Base-by-base conservation (phyloP, 768 basidiomycete species). In the Phanerodontia chrysosporium region DNA sequence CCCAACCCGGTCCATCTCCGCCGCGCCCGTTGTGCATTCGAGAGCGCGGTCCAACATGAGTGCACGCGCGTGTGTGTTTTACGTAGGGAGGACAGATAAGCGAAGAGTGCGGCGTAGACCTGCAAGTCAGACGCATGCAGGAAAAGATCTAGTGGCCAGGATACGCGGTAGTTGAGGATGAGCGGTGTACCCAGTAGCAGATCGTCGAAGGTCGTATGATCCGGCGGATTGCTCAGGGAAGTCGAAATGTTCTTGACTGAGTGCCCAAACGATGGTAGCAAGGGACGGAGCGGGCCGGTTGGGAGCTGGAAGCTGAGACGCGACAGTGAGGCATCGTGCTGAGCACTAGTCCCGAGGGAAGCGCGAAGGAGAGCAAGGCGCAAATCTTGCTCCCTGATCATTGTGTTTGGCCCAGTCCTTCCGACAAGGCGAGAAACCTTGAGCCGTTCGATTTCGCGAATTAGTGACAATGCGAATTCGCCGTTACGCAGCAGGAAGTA, bases 91-190 rank as follows among this genome's bases (percentile, higher is more conserved):
- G 90, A 87, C 10, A 96, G 78, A 73, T 91, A 95, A 3, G 88
- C 80, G 73, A 94, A 93, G 49, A 96, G 72, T 18, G 82, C 80
- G 2, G 84, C 83, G 66, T 97, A 96, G 35, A 84, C 80, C 18
- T 82, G 76, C 21, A 95, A 76, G 65, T 93, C 91, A 0, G 84
- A 76, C 22, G 85, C 76, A 54, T 91, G 85, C 24, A 97, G 82
- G 74, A 96, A 95, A 48, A 96, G 83, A 69, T 95, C 92, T 44
- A 96, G 79, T 0, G 94, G 94, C 92, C 92, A 97, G 0, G 86
- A 73, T 24, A 94, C 84, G 18, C 72, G 75, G 69, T 92, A 95
- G 6, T 80, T 80, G 21, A 96, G 77, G 1, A 79, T 73, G 29
- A 94, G 75, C 0, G 89, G 84, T 0, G 90, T 91, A 16, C 94